A percentile compares a stretch with the other conserved stretches of the same genome.
Conservation (phyloP, 2,329 filamentous ascomycete genomes). For the Cercospora janseana region DNA sequence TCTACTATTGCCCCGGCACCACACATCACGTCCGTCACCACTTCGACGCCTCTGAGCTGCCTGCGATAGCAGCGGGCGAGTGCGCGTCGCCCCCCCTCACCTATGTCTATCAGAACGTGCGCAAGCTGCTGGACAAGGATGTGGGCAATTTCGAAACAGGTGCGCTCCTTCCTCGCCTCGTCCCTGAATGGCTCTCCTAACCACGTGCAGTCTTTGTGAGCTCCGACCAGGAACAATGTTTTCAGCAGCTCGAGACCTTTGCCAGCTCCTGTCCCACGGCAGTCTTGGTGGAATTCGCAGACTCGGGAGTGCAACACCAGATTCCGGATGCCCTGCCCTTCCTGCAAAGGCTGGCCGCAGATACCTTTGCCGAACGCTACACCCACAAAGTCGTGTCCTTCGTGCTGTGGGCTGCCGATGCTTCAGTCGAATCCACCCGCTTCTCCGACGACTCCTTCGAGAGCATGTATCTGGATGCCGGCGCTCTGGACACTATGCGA, state of each 20-base stretch:
- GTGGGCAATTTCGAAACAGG: constrained; percentile 36
- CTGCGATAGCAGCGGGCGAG: constrained; percentile 15
- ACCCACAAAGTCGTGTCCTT: constrained; percentile 35
- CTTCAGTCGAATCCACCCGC: constrained; percentile 11
- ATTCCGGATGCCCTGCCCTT: constrained; percentile 22
- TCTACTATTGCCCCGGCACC: constrained; percentile 35
- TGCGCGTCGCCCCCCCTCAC: constrained; percentile 15
- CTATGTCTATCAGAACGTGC: constrained; percentile 32
- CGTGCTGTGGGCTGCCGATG: constrained; percentile 23
- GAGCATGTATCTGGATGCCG: constrained; percentile 70
- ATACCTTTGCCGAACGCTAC: constrained; percentile 30
- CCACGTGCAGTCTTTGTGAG: constrained; percentile 32
- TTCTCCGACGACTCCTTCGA: constrained; percentile 21
- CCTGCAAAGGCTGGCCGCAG: constrained; percentile 29
- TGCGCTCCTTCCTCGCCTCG: constrained; percentile 11
- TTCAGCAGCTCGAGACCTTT: constrained; percentile 29
- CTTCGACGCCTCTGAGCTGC: constrained; percentile 25
- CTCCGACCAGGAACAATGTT: constrained; percentile 30
- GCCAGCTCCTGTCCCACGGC: constrained; percentile 29
- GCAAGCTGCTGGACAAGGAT: constrained; percentile 34
- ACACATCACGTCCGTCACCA: constrained; percentile 28
- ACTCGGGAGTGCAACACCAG: constrained; percentile 14
- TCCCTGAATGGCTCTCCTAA: constrained; percentile 9
- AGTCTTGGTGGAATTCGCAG: constrained; percentile 32
- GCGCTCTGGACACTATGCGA: constrained; percentile 80